These are phyloP conservation scores for Smallanthus sonchifolius DNA, from an alignment of 129 eudicot genomes.

Conservation along the genomic window DNA sequence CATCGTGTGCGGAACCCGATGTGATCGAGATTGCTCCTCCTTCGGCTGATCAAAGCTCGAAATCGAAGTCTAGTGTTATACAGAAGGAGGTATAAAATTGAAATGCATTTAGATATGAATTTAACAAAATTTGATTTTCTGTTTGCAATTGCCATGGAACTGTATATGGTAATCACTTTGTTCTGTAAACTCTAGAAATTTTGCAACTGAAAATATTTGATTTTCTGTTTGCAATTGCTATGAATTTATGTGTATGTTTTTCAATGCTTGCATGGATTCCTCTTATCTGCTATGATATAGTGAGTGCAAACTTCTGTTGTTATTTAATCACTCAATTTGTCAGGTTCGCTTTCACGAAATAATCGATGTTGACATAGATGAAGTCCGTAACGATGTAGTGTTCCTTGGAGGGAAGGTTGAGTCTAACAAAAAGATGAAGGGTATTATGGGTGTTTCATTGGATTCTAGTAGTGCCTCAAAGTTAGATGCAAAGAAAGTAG, in stretches of 20 bases:
- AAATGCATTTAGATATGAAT: no score
- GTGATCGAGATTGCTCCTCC: slow-evolving; percentile 53
- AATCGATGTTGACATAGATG: slow-evolving; percentile 75
- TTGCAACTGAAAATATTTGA: not conserved
- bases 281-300: not conserved
- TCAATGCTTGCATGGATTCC: not conserved
- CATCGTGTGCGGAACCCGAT: slow-evolving; percentile 51
- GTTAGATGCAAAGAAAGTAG: slow-evolving; percentile 11
- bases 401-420: slow-evolving; percentile 30
- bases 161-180: not conserved
- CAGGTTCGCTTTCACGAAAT: slow-evolving; percentile 53
- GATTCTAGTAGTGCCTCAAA: slow-evolving; percentile 23
- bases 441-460: slow-evolving; percentile 15
- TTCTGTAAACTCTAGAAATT: not conserved
- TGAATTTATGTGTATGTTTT: not conserved
- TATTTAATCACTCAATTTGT: not conserved
- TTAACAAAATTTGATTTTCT: not conserved
- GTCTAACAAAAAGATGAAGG: slow-evolving; percentile 42
- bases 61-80: slow-evolving; percentile 29
- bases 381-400: slow-evolving; percentile 41
- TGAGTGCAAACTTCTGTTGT: not conserved
- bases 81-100: slow-evolving; percentile 43
- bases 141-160: not conserved
- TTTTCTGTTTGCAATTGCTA: no score
- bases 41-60: slow-evolving; percentile 30